phyloP scores from a whole-genome alignment of 2,329 filamentous ascomycete species.

The Trichoderma breve region DNA sequence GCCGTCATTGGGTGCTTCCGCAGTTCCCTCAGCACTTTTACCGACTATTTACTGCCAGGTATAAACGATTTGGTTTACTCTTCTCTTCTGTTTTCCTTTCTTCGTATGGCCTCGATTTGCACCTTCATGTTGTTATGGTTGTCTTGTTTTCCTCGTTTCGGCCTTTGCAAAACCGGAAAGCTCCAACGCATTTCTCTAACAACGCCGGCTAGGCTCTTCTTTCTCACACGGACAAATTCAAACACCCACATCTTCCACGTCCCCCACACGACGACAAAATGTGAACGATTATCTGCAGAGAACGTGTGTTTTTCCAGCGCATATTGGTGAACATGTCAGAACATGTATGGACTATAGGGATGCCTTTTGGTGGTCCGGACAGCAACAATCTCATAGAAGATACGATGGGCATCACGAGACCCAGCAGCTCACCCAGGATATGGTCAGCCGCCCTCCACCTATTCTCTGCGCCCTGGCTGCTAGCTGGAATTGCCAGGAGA shows the following conservation, averaged over 20 bases:
- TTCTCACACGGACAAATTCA: conserved; percentile 32
- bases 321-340: conserved; percentile 42
- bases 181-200: conserved; percentile 25
- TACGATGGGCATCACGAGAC: conserved; percentile 25
- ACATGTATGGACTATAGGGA: conserved; percentile 53
- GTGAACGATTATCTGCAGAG: conserved; percentile 54
- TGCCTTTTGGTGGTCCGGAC: conserved; percentile 58
- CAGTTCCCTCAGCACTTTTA: conserved; percentile 45
- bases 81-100: background rate
- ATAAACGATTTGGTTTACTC: conserved; percentile 22
- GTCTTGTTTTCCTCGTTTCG: background rate
- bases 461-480: conserved; percentile 50
- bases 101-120: background rate
- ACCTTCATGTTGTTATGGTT: background rate
- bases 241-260: conserved; percentile 52
- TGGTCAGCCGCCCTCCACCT: conserved; percentile 45
- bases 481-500: conserved; percentile 50
- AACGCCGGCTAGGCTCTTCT: conserved; percentile 31
- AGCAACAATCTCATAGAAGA: conserved; percentile 40
- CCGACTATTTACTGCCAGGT: conserved; percentile 53
- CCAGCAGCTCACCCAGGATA: conserved; percentile 30
- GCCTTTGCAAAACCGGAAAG: background rate
- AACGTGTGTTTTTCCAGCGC: conserved; percentile 43
- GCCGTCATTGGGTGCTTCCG: conserved; percentile 51
- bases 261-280: conserved; percentile 46